Base-by-base conservation (phyloP, 257 asterid genomes). In the Solanum bulbocastanum region DNA sequence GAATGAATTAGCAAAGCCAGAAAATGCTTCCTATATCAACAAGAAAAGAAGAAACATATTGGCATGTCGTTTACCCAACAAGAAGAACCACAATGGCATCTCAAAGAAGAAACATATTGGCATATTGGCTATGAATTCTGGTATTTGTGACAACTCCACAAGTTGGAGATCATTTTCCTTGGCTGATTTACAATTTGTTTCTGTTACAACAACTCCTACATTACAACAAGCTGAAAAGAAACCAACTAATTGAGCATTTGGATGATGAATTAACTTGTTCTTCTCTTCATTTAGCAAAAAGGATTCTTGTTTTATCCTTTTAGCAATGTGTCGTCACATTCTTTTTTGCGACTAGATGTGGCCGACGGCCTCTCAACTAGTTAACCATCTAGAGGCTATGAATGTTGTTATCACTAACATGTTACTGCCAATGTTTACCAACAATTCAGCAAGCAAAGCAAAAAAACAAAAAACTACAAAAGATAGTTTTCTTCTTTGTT, bases 1-100 rank as follows among this genome's bases (percentile, higher is more conserved):
- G 4, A 94, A 93, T 88, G 94, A 92, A 18, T 58, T 96, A 10
- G 92, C 91, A 13, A 96, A 96, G 89, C 95, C 98, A 35, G 96
- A 95, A 40, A 93, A 95, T 27, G 91, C 7, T 62, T 10, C 93
- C 0, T 91, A 92, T 90, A 75, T 86, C 13, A 91, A 94, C 72
- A 95, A 88, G 72, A 95, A 88, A 83, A 91, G 96, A 36, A 88
- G 98, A 90, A 96, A 94, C 89, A 87, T 90, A 46, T 89, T 96
- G 23, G 94, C 96, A 4, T 78, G 88, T 68, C 88, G 81, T 73
- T 89, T 92, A 58, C 74, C 66, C 23, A 93, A 89, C 32, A 89
- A 92, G 49, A 91, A 89, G 36, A 91, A 94, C 66, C 25, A 56
- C 66, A 56, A 11, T 0, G 92, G 94, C 85, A 88, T 95, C 20